These are phyloP conservation scores for Trebouxia sp. DNA, from an alignment of 139 green algal genomes.

Conservation along the genomic window DNA sequence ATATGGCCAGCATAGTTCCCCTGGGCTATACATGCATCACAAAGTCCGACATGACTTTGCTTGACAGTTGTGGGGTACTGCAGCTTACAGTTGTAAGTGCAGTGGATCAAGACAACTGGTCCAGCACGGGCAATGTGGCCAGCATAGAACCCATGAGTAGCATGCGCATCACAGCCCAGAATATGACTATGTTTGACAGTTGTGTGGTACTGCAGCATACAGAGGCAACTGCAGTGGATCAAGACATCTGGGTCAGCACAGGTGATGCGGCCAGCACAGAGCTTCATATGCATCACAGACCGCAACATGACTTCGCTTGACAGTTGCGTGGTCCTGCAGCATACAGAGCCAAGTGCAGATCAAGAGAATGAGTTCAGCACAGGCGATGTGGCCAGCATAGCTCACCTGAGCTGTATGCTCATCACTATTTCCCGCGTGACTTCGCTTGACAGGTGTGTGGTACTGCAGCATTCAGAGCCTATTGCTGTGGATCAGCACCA, in stretches of 20 bases:
- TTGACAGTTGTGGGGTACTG: no score
- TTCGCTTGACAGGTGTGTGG: background rate
- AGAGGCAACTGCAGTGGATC: background rate
- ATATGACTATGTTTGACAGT: no score
- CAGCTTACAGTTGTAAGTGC: background rate
- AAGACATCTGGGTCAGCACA: background rate
- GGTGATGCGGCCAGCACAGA: conserved; percentile 76
- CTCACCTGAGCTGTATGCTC: no score
- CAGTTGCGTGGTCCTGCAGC: background rate
- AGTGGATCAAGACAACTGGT: background rate
- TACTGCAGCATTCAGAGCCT: background rate
- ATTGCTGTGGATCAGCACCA: background rate
- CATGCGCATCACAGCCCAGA: conserved; percentile 60
- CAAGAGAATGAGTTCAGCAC: conserved; percentile 17
- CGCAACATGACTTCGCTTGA: conserved; percentile 85
- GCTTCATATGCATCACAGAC: conserved; percentile 61
- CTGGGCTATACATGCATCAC: no score
- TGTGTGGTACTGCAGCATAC: background rate
- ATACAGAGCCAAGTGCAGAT: no score
- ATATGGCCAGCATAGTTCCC: no score
- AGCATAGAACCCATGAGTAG: conserved; percentile 68
- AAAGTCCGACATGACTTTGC: no score
- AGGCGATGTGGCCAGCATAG: no score
- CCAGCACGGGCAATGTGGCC: conserved; percentile 56
- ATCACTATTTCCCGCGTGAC: no score